Evolutionary conservation across 371 early-diverging fungal genomes (phyloP), one percentile per base, ranked within the genome.

Genomic region (Batkoa obscura): DNA sequence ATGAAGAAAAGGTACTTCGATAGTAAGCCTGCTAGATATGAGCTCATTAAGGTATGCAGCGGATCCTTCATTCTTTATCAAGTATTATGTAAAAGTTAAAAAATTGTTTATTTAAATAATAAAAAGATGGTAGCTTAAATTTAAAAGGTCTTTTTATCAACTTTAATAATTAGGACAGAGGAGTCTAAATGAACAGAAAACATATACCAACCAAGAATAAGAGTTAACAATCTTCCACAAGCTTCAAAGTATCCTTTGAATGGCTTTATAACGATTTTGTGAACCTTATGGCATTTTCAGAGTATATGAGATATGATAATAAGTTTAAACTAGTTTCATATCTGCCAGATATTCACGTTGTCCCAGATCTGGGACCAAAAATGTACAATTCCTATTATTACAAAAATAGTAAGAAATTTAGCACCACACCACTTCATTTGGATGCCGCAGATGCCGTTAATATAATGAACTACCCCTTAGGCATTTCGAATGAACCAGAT

Each of bases 391-490:
- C 84, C 0, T 78, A 78, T 55, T 58, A 62, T 8, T 69, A 72
- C 4, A 55, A 57, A 2, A n/a, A 34, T 17, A 30, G 4, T 15
- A 30, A 15, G 12, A 39, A 9, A 5, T 31, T 15, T 5, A 81
- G 84, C 35, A 80, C 82, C 0, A 83, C 84, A 1, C 76, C 73
- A 30, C 63, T 85, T 32, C 81, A 82, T 52, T 69, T 79, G 54
- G 84, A 85, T 57, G 74, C 81, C 70, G 75, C 84, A 0, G 88
- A 83, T 56, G 81, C 83, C 0, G 78, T 83, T 36, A 85, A 84
- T 52, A 64, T 83, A 15, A 79, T 85, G 78, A 68, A 70, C 23
- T 52, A 62, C 23, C 31, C 46, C 2, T 46, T 41, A 39, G 53
- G 43, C 8, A 32, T 50, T 15, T 9, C 17, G 15, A n/a, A 35